Evolutionary conservation across 1,139 yeast genomes (phyloP).

Genomic region (Geotrichum candidum): DNA sequence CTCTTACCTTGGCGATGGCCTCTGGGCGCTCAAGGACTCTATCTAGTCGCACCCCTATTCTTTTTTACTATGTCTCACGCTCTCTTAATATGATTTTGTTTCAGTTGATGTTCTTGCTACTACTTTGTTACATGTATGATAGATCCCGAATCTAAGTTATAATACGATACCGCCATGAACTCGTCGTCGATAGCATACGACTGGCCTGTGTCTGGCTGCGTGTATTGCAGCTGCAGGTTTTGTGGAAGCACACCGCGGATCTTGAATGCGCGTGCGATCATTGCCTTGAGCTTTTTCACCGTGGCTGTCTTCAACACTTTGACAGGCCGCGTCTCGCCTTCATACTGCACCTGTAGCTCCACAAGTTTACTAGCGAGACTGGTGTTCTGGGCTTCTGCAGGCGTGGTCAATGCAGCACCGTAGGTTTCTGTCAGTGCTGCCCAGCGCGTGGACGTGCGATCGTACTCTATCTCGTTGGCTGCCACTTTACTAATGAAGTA

Average conservation of each 20-base stretch:
- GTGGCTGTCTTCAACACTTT: conserved; percentile 22
- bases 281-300: conserved; percentile 25
- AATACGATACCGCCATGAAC: conserved; percentile 7
- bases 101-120: conserved; percentile 16
- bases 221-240: conserved; percentile 4
- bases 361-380: conserved; percentile 22
- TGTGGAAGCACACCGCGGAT: conserved; percentile 11
- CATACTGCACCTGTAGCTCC: conserved; percentile 18
- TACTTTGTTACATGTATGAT: conserved; percentile 19
- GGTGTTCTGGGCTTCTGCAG: conserved; percentile 4
- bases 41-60: background rate
- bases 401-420: conserved; percentile 25
- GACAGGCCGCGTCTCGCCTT: conserved; percentile 13
- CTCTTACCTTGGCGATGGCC: conserved; percentile 85
- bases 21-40: conserved; percentile 29
- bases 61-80: background rate
- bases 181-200: conserved; percentile 8
- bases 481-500: conserved; percentile 54
- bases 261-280: conserved; percentile 19
- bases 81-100: conserved; percentile 5
- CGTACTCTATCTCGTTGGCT: conserved; percentile 32
- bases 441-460: conserved; percentile 33
- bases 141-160: conserved; percentile 8
- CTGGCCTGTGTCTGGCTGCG: background rate
- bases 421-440: conserved; percentile 28